Evolutionary conservation across 2,329 filamentous ascomycete genomes (phyloP).

Genomic region (Aureobasidium zeae): DNA sequence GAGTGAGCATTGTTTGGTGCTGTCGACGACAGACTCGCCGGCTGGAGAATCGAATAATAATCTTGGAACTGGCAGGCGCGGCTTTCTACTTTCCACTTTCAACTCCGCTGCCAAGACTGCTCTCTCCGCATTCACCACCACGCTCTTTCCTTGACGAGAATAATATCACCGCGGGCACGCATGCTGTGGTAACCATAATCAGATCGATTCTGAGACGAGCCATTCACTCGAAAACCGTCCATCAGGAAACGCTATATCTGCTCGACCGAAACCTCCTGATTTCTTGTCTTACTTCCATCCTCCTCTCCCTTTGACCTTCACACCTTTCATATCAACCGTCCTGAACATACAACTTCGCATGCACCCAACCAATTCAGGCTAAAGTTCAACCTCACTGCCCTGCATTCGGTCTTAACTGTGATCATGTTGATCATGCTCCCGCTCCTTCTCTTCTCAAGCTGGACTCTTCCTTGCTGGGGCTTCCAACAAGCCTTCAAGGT

Average conservation of each 20-base stretch:
- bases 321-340: no score
- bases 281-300: neutral
- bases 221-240: neutral
- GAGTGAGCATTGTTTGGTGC: slow-evolving; percentile 51
- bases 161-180: no score
- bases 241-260: no score
- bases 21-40: neutral
- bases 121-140: neutral
- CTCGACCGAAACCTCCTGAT: neutral
- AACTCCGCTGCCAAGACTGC: no score
- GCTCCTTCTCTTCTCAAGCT: neutral
- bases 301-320: neutral
- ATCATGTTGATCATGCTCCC: slow-evolving; percentile 9
- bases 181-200: no score
- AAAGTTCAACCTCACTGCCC: neutral
- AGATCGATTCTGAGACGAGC: slow-evolving; percentile 2
- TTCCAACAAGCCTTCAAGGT: slow-evolving; percentile 15
- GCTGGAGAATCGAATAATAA: slow-evolving; percentile 3
- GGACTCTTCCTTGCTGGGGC: slow-evolving; percentile 5
- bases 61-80: no score
- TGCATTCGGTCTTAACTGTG: slow-evolving; percentile 4
- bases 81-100: no score
- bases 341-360: no score
- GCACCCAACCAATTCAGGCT: neutral
- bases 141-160: neutral